These are phyloP conservation scores for Cladophialophora psammophila DNA, from an alignment of 2,329 filamentous ascomycete genomes.

Conservation along the genomic window DNA sequence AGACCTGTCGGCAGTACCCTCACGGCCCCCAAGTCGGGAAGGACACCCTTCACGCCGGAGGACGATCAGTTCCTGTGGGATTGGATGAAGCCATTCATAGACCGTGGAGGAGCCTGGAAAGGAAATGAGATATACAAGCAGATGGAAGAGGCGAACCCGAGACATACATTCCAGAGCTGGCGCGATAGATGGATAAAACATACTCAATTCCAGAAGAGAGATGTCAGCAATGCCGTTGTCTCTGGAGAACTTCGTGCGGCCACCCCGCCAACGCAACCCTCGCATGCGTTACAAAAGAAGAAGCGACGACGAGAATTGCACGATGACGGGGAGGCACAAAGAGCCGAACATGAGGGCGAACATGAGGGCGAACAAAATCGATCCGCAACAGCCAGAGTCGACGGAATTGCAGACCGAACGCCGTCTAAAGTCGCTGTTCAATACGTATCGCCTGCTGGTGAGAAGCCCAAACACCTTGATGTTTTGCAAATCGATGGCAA, in stretches of 20 bases:
- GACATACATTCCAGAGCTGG: constrained; percentile 59
- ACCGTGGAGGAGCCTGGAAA: constrained; percentile 43
- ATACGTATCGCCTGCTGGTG: neutral
- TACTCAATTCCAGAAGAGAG: constrained; percentile 40
- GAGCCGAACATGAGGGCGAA: neutral
- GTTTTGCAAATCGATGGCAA: neutral
- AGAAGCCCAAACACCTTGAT: neutral
- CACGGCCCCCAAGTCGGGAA: constrained; percentile 46
- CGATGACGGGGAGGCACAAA: constrained; percentile 20
- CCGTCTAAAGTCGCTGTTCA: neutral
- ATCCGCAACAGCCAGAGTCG: neutral
- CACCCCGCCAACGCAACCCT: neutral
- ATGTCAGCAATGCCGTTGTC: constrained; percentile 20
- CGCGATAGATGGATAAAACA: constrained; percentile 56
- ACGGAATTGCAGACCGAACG: neutral
- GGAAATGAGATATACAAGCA: constrained; percentile 57
- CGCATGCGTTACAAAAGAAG: constrained; percentile 1
- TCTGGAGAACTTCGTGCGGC: neutral
- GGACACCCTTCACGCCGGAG: constrained; percentile 49
- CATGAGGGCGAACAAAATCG: neutral
- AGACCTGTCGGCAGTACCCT: constrained; percentile 55
- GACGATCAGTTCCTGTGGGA: constrained; percentile 57
- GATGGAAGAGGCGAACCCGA: constrained; percentile 48
- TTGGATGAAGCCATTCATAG: constrained; percentile 50
- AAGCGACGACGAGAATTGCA: constrained; percentile 18